These are phyloP conservation scores for Spinellus fusiger DNA, from an alignment of 192 early-diverging fungal species.

Conservation along the genomic window DNA sequence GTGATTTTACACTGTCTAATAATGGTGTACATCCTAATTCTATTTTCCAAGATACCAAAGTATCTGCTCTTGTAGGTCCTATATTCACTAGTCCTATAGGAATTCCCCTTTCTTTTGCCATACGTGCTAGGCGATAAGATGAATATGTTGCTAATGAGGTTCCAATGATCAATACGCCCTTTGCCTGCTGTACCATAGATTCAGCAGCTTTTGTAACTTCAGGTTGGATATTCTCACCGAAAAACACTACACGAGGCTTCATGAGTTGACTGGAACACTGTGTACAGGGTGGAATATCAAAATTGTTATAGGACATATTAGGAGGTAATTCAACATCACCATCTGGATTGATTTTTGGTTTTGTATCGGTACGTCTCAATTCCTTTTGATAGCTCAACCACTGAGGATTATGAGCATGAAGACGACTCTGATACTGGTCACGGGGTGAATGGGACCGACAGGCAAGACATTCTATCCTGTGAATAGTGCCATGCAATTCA, in stretches of 20 bases:
- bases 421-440: constrained; percentile 53
- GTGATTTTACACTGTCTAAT: too few species aligned
- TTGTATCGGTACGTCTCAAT: constrained; percentile 34
- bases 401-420: constrained; percentile 65
- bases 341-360: constrained; percentile 66
- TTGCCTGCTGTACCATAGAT: constrained; percentile 50
- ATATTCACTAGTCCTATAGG: constrained; percentile 66
- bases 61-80: constrained; percentile 73
- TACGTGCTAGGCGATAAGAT: constrained; percentile 67
- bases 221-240: constrained; percentile 77
- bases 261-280: constrained; percentile 56
- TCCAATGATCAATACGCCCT: constrained; percentile 72
- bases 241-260: constrained; percentile 82
- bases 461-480: constrained; percentile 62
- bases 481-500: constrained; percentile 86
- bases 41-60: constrained; percentile 41
- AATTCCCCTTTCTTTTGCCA: constrained; percentile 53
- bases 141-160: constrained; percentile 80
- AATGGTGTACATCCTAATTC: constrained; percentile 38
- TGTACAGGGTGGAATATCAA: constrained; percentile 66
- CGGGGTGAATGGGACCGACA: constrained; percentile 56
- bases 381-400: constrained; percentile 28
- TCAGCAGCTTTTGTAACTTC: constrained; percentile 49
- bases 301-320: constrained; percentile 52
- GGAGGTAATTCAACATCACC: constrained; percentile 72